These are phyloP conservation scores for Cystoisospora suis DNA, from an alignment of 169 alveolate genomes.

Conservation along the genomic window DNA sequence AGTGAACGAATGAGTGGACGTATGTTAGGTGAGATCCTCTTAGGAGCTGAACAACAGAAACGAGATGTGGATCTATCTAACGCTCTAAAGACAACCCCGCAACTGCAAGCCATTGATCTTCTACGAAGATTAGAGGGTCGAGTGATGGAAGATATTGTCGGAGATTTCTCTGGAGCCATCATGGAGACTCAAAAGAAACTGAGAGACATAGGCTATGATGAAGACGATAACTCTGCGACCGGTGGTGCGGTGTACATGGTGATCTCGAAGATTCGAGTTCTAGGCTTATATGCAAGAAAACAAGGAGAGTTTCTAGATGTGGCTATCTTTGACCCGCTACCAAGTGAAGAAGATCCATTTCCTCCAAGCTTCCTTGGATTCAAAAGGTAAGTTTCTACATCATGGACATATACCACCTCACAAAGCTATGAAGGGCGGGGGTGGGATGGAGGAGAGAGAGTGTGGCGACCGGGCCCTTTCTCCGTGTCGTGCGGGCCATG, in stretches of 20 bases:
- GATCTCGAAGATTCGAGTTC: neutral
- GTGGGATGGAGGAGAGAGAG: too few relatives aligned
- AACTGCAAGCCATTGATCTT: slow-evolving; percentile 5
- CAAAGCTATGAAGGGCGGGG: too few relatives aligned
- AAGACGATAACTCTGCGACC: slow-evolving; percentile 1
- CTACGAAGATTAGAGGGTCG: neutral
- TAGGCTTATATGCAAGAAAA: slow-evolving; percentile 35
- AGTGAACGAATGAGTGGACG: slow-evolving; percentile 21
- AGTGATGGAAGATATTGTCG: slow-evolving; percentile 20
- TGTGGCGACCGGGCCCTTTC: too few relatives aligned
- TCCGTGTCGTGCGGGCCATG: too few relatives aligned
- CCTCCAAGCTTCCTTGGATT: slow-evolving; percentile 50
- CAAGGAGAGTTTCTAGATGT: slow-evolving; percentile 35
- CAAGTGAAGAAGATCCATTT: slow-evolving; percentile 14
- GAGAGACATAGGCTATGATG: neutral
- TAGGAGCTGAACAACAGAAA: slow-evolving; percentile 32
- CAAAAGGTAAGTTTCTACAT: slow-evolving; percentile 20
- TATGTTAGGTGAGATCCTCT: slow-evolving; percentile 9
- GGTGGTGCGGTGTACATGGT: slow-evolving; percentile 40
- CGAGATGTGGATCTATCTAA: neutral
- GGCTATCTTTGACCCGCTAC: slow-evolving; percentile 25
- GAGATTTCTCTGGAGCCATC: slow-evolving; percentile 28
- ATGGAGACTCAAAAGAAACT: too few relatives aligned
- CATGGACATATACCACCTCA: too few relatives aligned
- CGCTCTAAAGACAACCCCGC: neutral